A percentile compares a stretch with the other conserved stretches of the same genome.
These are phyloP conservation scores for Ampelomyces quisqualis DNA, from an alignment of 2,329 filamentous ascomycete genomes.

Conservation along the genomic window DNA sequence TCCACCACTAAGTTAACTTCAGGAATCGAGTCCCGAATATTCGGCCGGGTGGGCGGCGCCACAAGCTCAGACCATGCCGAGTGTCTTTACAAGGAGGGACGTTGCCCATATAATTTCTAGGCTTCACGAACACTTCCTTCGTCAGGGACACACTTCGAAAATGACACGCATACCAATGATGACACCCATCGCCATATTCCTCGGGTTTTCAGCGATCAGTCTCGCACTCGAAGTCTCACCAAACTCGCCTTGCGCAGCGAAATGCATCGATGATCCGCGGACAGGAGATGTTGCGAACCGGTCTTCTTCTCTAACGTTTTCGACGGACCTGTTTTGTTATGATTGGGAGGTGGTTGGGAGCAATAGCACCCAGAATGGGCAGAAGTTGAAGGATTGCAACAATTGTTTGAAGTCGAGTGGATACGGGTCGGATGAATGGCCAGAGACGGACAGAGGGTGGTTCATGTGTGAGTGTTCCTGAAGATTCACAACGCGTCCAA, in stretches of 20 bases:
- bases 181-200: not conserved
- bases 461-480: conserved; percentile 23
- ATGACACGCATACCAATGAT: conserved; percentile 3
- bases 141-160: too few relatives aligned
- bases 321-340: conserved; percentile 15
- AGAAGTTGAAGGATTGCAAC: conserved; percentile 23
- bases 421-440: conserved; percentile 7
- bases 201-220: conserved; percentile 1
- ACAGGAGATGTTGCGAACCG: conserved; percentile 12
- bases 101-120: too few relatives aligned
- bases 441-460: conserved; percentile 20
- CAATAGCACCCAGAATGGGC: conserved; percentile 16
- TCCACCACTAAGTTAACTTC: too few relatives aligned
- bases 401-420: conserved; percentile 18
- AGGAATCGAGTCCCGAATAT: too few relatives aligned
- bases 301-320: conserved; percentile 13
- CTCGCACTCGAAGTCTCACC: conserved; percentile 21
- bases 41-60: too few relatives aligned
- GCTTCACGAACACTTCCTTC: too few relatives aligned
- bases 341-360: conserved; percentile 15
- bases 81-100: too few relatives aligned
- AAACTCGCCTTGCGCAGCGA: conserved; percentile 20
- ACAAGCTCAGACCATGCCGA: too few relatives aligned
- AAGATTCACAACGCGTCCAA: not conserved
- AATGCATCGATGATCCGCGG: conserved; percentile 18